Conservation (phyloP, 352 stramenopile species). For the Elongisporangium senticosum region DNA sequence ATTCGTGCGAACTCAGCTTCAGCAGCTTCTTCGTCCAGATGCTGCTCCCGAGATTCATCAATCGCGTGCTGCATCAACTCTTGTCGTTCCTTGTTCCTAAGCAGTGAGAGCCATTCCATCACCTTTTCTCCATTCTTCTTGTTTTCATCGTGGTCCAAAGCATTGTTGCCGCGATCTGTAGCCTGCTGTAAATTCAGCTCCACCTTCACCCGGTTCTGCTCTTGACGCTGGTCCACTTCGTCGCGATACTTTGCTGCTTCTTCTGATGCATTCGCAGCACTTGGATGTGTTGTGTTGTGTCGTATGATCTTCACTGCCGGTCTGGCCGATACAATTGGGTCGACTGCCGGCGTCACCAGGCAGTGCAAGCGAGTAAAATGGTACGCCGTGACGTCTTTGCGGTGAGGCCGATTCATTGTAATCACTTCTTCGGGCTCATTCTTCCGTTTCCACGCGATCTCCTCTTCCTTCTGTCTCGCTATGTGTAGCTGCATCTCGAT, state of each 20-base stretch:
- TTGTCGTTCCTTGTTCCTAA: constrained; percentile 39
- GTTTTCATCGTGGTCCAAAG: constrained; percentile 23
- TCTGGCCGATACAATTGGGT: constrained; percentile 1
- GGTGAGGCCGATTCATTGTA: constrained; percentile 22
- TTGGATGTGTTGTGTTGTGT: constrained; percentile 41
- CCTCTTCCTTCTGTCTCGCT: constrained; percentile 19
- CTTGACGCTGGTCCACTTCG: constrained; percentile 32
- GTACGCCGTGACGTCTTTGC: constrained; percentile 45
- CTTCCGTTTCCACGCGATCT: constrained; percentile 15
- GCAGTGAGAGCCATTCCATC: constrained; percentile 43
- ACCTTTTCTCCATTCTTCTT: constrained; percentile 32
- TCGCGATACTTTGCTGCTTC: constrained; percentile 35
- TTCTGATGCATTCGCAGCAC: constrained; percentile 21
- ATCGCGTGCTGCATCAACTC: constrained; percentile 9
- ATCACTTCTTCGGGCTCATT: constrained; percentile 36
- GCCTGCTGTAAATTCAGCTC: constrained; percentile 37
- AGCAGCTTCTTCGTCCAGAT: constrained; percentile 4
- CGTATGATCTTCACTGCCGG: constrained; percentile 44
- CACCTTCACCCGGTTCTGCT: constrained; percentile 21
- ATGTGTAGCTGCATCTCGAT: constrained; percentile 24
- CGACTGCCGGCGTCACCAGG: constrained; percentile 7
- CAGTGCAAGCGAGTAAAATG: constrained; percentile 52
- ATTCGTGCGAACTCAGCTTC: constrained; percentile 31
- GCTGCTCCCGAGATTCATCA: constrained; percentile 7
- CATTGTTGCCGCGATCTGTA: constrained; percentile 25